Percentiles rank a stretch among this genome's conserved stretches.
phyloP scores from a whole-genome alignment of 345 rosid species.

The Abelmoschus esculentus region DNA sequence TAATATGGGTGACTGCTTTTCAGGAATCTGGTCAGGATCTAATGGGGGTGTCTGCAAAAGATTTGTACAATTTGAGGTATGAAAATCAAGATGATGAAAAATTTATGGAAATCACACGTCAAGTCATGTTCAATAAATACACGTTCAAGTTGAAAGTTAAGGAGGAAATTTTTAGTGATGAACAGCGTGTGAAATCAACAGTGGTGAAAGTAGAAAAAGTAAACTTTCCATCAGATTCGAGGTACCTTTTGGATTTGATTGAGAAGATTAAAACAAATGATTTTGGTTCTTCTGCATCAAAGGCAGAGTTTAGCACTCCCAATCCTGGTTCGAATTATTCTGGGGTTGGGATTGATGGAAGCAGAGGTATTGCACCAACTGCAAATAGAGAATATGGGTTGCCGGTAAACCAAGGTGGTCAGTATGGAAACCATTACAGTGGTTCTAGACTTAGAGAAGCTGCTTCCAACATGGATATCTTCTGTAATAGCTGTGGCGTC shows the following conservation, averaged over 20 bases:
- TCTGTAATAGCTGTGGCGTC: conserved; percentile 53
- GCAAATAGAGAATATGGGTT: conserved; percentile 25
- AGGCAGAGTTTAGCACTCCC: conserved; percentile 26
- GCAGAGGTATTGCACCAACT: conserved; percentile 23
- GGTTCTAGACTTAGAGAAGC: conserved; percentile 25
- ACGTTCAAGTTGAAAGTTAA: conserved; percentile 78
- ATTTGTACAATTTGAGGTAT: conserved; percentile 51
- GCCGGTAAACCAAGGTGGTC: conserved; percentile 37
- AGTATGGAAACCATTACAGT: conserved; percentile 37
- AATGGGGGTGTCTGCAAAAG: conserved; percentile 81
- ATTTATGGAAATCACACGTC: conserved; percentile 58
- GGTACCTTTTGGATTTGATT: conserved; percentile 53
- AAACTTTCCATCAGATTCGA: conserved; percentile 48
- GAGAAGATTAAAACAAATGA: conserved; percentile 40
- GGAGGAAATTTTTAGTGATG: conserved; percentile 83
- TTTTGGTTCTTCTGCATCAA: conserved; percentile 19
- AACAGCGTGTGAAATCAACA: conserved; percentile 79
- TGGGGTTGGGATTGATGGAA: conserved; percentile 26
- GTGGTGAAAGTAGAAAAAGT: conserved; percentile 71
- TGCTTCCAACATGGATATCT: conserved; percentile 11
- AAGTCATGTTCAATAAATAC: conserved; percentile 54
- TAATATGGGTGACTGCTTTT: conserved; percentile 86
- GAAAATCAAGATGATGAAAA: conserved; percentile 63
- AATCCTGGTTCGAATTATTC: conserved; percentile 19
- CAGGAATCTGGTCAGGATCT: conserved; percentile 82